These are phyloP conservation scores for Parascedosporium putredinis DNA, from an alignment of 2,329 filamentous ascomycete species.

Conservation along the genomic window DNA sequence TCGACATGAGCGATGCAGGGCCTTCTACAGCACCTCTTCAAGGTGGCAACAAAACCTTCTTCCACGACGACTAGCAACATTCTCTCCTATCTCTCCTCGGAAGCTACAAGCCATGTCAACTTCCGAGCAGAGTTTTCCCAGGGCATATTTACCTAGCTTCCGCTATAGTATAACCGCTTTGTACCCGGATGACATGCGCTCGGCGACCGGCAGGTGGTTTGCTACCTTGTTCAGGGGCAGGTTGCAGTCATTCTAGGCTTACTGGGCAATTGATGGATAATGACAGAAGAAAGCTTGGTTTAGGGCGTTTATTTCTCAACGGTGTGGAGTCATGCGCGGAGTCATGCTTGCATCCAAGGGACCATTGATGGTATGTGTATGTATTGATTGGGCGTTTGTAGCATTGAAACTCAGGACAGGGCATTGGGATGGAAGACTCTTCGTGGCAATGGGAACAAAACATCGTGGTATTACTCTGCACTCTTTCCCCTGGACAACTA, in stretches of 20 bases:
- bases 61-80: constrained; percentile 31
- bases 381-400: constrained; percentile 3
- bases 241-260: too few relatives aligned
- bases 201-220: too few relatives aligned
- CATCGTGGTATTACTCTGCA: neutral
- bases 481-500: neutral
- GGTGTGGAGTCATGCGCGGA: too few relatives aligned
- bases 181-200: too few relatives aligned
- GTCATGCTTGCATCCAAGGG: neutral
- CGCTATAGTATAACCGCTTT: too few relatives aligned
- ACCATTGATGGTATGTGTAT: neutral
- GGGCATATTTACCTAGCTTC: too few relatives aligned
- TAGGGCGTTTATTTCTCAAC: neutral
- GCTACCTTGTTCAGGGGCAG: too few relatives aligned
- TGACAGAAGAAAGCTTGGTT: neutral
- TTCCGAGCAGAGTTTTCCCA: too few relatives aligned
- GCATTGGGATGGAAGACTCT: neutral
- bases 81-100: neutral
- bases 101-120: too few relatives aligned
- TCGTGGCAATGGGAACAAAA: neutral
- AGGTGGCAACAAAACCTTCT: constrained; percentile 37
- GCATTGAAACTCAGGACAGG: neutral
- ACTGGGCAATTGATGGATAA: too few relatives aligned
- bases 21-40: constrained; percentile 44
- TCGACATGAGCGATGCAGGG: constrained; percentile 46